Conservation (phyloP, 441 rosid species). For the Brassica balearica region DNA sequence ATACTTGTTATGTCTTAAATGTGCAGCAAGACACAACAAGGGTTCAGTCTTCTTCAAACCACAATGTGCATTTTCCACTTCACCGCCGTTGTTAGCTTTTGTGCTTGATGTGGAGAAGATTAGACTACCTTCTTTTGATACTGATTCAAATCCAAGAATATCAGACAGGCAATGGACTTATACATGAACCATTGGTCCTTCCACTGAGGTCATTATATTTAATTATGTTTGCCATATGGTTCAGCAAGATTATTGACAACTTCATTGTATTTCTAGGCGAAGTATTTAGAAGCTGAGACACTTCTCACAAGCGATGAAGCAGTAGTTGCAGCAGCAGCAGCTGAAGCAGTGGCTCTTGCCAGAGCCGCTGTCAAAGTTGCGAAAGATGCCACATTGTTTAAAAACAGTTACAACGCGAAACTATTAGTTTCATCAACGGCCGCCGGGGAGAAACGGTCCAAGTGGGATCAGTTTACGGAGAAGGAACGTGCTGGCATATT, state of each 20-base stretch:
- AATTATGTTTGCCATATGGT: too few species aligned
- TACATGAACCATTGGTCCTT: conserved; percentile 55
- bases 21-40: conserved; percentile 68
- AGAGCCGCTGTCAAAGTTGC: conserved; percentile 88
- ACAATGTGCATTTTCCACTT: conserved; percentile 75
- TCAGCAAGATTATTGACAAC: not conserved
- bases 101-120: conserved; percentile 79
- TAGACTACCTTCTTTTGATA: conserved; percentile 73
- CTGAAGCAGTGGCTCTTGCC: conserved; percentile 95
- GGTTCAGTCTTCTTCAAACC: conserved; percentile 61
- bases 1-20: not conserved
- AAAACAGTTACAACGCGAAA: conserved; percentile 46
- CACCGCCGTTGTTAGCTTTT: conserved; percentile 57
- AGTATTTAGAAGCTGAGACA: conserved; percentile 61
- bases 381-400: conserved; percentile 71
- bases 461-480: conserved; percentile 60
- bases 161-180: conserved; percentile 69
- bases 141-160: conserved; percentile 55
- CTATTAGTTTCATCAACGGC: conserved; percentile 36
- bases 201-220: conserved; percentile 58
- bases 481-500: conserved; percentile 62
- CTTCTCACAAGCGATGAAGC: conserved; percentile 84
- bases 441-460: conserved; percentile 46
- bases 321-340: conserved; percentile 83
- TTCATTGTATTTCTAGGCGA: conserved; percentile 55